Evolutionary conservation across 768 basidiomycete species (phyloP), one percentile per base, ranked within the genome.

Genomic region (Dendrothele bispora): DNA sequence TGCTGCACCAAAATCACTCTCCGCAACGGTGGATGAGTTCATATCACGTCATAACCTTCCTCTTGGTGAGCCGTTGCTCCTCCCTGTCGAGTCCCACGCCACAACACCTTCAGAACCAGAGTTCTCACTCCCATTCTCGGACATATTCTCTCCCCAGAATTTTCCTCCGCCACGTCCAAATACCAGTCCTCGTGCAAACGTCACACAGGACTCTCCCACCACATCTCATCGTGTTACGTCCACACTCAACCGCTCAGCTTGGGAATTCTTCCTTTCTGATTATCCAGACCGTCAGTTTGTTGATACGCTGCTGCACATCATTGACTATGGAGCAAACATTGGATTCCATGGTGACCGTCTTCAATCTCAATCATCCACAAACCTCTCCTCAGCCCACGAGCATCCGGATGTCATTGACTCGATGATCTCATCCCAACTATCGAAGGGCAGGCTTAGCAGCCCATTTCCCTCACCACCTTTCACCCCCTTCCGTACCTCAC

Each of bases 301-400:
- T 43, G 12, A 35, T 18, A 37, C 53, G 5, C 25, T 64, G 34
- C 37, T 59, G 7, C 44, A 63, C 30, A 66, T 66, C 21, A 68
- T 65, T 37, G 35, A 41, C 8, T 52, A 52, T 46, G 63, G 64
- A 27, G 61, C 59, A 7, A 52, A 55, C 21, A 53, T 66, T 45
- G 62, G 65, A 10, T 66, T 63, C 34, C 39, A 43, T 2, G 61
- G 56, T 5, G 42, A 48, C 11, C 38, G 51, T n/a, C 14, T 28
- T 6, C 1, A 17, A 7, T 37, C 25, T 12, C 55, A 48, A 2
- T 20, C 50, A 1, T 57, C 57, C 41, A 44, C 21, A 5, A 68
- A 66, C 29, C 54, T 66, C 17, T 55, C 58, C 22, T 63, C 64
- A 1, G 61, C 64, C 1, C 14, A 48, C 10, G 54, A 58, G 7